Evolutionary conservation across 148 eudicot species (phyloP).

Genomic region (Pouteria glomerata): DNA sequence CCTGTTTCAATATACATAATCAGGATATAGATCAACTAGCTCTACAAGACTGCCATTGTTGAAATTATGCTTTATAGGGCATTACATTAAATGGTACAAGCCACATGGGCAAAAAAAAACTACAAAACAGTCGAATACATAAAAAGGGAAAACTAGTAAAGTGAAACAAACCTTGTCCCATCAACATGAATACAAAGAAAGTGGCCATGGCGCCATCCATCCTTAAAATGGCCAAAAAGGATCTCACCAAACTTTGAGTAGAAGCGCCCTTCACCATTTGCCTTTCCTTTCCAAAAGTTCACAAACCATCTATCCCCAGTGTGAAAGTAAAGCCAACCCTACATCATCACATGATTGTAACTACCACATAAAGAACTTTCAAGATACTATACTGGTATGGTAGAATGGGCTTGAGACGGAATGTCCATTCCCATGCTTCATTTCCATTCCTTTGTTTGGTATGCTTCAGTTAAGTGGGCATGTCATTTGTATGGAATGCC

Average conservation of each 20-base stretch:
- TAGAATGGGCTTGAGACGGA: too few species aligned
- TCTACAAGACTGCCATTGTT: not conserved
- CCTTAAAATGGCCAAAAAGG: conserved; percentile 79
- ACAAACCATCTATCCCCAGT: conserved; percentile 98
- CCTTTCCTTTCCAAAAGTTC: conserved; percentile 96
- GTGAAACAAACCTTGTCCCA: conserved; percentile 61
- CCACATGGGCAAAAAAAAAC: not conserved
- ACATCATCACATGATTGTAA: not conserved
- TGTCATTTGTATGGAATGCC: too few species aligned
- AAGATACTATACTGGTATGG: too few species aligned
- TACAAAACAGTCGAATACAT: not conserved
- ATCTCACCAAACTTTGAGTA: conserved; percentile 78
- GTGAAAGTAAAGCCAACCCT: conserved; percentile 97
- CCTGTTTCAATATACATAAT: not conserved
- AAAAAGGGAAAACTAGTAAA: not conserved
- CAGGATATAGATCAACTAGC: not conserved
- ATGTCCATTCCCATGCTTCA: too few species aligned
- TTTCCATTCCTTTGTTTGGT: too few species aligned
- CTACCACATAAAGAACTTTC: conserved; percentile 7
- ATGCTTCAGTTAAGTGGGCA: too few species aligned
- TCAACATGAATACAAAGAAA: conserved; percentile 69
- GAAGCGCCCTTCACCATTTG: conserved; percentile 95
- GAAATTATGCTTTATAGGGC: not conserved
- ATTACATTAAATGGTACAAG: not conserved
- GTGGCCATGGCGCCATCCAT: conserved; percentile 90